Conservation (phyloP, 2,329 filamentous ascomycete species). For the Aspergillus pseudoglaucus region DNA sequence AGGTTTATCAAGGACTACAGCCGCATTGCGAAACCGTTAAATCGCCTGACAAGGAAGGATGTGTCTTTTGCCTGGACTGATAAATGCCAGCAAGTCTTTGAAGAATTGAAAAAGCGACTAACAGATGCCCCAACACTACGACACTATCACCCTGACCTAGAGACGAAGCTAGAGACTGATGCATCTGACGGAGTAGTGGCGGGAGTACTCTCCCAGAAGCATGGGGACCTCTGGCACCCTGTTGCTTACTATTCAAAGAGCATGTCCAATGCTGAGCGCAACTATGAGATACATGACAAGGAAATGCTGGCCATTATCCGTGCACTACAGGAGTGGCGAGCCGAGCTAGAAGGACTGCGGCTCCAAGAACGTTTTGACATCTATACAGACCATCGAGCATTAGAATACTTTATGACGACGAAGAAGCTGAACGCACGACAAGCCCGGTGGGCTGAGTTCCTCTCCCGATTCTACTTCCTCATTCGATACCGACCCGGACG, state of each 20-base stretch:
- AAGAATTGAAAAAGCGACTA: background rate
- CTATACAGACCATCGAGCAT: slow-evolving; percentile 18
- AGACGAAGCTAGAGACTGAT: slow-evolving; percentile 17
- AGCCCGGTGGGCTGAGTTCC: slow-evolving; percentile 4
- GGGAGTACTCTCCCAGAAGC: slow-evolving; percentile 10
- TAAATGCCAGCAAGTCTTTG: slow-evolving; percentile 11
- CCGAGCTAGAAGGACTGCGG: slow-evolving; percentile 12
- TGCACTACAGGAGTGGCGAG: slow-evolving; percentile 16
- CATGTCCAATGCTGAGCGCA: slow-evolving; percentile 10
- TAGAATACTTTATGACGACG: slow-evolving; percentile 21
- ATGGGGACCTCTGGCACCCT: slow-evolving; percentile 12
- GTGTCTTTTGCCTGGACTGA: slow-evolving; percentile 3
- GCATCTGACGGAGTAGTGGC: slow-evolving; percentile 12
- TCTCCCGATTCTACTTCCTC: slow-evolving; percentile 8
- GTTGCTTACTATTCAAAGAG: slow-evolving; percentile 19
- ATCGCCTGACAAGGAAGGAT: slow-evolving; percentile 9
- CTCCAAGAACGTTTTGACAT: slow-evolving; percentile 8
- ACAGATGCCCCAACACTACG: background rate
- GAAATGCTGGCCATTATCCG: slow-evolving; percentile 12
- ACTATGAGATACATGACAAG: slow-evolving; percentile 22
- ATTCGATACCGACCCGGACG: slow-evolving; percentile 4
- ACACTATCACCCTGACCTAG: slow-evolving; percentile 1
- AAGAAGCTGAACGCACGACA: slow-evolving; percentile 8
- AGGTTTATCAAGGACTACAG: slow-evolving; percentile 11
- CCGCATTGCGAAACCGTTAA: background rate